Conservation (phyloP, 805 yeast genomes). For the Candida wancherniae region DNA sequence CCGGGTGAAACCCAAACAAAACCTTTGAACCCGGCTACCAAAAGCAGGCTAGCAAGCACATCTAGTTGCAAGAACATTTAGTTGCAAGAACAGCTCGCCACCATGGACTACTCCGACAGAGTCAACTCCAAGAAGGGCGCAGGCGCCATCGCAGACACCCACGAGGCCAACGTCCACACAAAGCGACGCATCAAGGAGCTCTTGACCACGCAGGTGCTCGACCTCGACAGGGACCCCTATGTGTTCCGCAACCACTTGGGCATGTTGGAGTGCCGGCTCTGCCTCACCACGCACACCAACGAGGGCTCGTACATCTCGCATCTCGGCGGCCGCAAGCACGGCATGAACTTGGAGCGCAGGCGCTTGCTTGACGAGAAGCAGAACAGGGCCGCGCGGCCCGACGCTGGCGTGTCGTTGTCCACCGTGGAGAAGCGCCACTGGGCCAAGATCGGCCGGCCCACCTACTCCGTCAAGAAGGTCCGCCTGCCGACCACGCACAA, state of each 20-base stretch:
- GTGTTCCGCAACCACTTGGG: conserved; percentile 83
- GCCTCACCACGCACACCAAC: conserved; percentile 75
- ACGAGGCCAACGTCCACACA: conserved; percentile 65
- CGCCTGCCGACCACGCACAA: conserved; percentile 55
- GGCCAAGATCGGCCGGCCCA: conserved; percentile 69
- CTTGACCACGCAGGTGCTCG: conserved; percentile 44
- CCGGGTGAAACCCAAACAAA: too few relatives aligned
- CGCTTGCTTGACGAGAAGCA: conserved; percentile 32
- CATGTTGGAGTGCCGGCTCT: conserved; percentile 74
- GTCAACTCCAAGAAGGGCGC: conserved; percentile 89
- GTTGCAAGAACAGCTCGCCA: conserved; percentile 1
- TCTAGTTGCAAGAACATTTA: too few relatives aligned
- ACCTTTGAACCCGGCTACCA: too few relatives aligned
- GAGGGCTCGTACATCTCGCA: conserved; percentile 82
- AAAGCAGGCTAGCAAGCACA: too few relatives aligned
- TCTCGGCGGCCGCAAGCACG: conserved; percentile 80
- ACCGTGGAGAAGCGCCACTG: conserved; percentile 44
- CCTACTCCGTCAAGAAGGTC: conserved; percentile 61
- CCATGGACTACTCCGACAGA: conserved; percentile 84
- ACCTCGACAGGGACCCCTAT: conserved; percentile 70
- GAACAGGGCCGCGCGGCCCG: conserved; percentile 11
- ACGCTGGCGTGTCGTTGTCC: conserved; percentile 26
- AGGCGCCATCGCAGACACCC: conserved; percentile 80
- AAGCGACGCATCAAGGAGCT: conserved; percentile 64
- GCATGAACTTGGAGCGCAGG: conserved; percentile 62